phyloP scores from a whole-genome alignment of 2,329 filamentous ascomycete genomes.

The Talaromyces sp. region DNA sequence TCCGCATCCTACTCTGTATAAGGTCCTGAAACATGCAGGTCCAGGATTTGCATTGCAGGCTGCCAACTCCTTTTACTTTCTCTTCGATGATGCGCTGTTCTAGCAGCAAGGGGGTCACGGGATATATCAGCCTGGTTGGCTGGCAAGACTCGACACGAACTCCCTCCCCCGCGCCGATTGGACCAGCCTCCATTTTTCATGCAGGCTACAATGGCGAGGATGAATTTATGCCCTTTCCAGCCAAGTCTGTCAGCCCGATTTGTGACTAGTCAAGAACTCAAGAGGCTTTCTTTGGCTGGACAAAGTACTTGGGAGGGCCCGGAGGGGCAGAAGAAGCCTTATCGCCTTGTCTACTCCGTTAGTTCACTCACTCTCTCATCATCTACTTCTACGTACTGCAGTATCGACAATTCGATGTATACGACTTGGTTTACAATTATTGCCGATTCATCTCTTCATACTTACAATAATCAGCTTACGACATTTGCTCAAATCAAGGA shows the following conservation, averaged over 20 bases:
- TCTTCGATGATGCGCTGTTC: background rate
- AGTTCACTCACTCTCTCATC: background rate
- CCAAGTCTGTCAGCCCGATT: background rate
- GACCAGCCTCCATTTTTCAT: slow-evolving; percentile 16
- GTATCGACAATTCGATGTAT: background rate
- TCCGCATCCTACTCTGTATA: background rate
- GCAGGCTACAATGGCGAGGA: background rate
- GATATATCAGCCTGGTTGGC: slow-evolving; percentile 14
- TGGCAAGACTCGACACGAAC: slow-evolving; percentile 5
- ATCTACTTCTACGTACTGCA: background rate
- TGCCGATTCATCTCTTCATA: background rate
- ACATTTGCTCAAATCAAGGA: background rate
- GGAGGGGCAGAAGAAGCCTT: slow-evolving; percentile 10
- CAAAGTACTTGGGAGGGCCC: no score
- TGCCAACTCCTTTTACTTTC: background rate
- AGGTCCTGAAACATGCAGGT: slow-evolving; percentile 5
- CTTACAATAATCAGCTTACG: background rate
- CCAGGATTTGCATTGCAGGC: slow-evolving; percentile 12
- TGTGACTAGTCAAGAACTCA: slow-evolving; percentile 2
- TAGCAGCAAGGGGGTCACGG: slow-evolving; percentile 12
- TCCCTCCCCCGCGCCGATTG: slow-evolving; percentile 13
- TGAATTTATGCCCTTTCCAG: slow-evolving; percentile 2
- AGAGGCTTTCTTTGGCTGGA: no score
- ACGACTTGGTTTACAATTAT: background rate
- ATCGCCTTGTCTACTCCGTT: background rate